Conservation (phyloP, 352 stramenopile species). For the Thraustochytrium sp. region DNA sequence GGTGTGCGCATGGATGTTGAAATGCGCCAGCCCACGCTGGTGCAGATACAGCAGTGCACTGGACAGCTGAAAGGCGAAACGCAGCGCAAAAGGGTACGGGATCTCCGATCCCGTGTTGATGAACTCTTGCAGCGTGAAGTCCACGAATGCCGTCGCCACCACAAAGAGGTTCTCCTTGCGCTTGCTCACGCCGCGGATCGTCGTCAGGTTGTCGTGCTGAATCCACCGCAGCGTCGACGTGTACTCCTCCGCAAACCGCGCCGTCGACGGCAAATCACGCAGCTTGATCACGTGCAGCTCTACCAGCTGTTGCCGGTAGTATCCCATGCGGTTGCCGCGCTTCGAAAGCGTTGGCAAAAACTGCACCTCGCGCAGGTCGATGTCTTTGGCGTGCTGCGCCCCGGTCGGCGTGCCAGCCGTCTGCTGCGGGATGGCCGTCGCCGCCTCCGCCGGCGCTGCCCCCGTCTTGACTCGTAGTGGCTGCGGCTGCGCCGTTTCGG, state of each 20-base stretch:
- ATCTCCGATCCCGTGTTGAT: constrained; percentile 3
- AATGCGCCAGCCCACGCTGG: not conserved
- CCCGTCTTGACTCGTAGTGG: too few relatives aligned
- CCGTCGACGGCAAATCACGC: not conserved
- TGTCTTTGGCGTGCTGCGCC: not conserved
- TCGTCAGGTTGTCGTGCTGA: not conserved
- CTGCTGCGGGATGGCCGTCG: too few relatives aligned
- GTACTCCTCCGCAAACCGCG: constrained; percentile 17
- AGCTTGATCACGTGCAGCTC: constrained; percentile 38
- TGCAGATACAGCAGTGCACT: constrained; percentile 9
- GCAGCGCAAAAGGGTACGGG: constrained; percentile 23
- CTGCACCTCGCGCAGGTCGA: not conserved
- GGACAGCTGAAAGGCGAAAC: constrained; percentile 35
- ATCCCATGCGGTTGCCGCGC: not conserved
- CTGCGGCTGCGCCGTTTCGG: too few relatives aligned
- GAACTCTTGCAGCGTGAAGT: not conserved
- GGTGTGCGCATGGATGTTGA: not conserved
- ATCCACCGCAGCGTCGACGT: not conserved
- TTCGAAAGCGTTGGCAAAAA: not conserved
- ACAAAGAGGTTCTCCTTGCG: constrained; percentile 42
- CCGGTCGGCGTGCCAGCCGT: not conserved
- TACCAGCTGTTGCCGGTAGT: not conserved
- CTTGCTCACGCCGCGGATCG: not conserved
- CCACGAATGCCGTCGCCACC: not conserved
- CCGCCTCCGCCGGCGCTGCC: too few relatives aligned